Evolutionary conservation across 768 basidiomycete genomes (phyloP).

Genomic region (Royoungia palumana): DNA sequence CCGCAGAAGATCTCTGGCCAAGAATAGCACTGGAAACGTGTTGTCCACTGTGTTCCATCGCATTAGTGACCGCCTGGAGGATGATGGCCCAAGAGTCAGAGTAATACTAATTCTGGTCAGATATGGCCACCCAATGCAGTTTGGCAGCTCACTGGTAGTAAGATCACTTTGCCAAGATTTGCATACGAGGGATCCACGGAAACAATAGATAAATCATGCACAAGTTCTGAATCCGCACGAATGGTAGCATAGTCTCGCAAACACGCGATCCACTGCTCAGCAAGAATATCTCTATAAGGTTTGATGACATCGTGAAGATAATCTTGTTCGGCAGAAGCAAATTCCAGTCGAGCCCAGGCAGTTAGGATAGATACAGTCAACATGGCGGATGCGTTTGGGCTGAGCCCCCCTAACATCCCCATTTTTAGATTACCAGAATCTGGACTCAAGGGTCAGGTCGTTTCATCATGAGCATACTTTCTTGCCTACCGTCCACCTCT

Average conservation of each 20-base stretch:
- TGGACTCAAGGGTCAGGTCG: slow-evolving; percentile 31
- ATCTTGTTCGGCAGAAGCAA: slow-evolving; percentile 65
- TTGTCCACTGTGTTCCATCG: slow-evolving; percentile 69
- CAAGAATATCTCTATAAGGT: slow-evolving; percentile 72
- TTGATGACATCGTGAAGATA: slow-evolving; percentile 82
- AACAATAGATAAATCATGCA: slow-evolving; percentile 70
- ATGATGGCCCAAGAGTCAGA: slow-evolving; percentile 76
- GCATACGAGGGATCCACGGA: slow-evolving; percentile 81
- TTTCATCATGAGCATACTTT: neutral
- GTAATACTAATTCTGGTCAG: slow-evolving; percentile 65
- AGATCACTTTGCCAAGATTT: slow-evolving; percentile 84
- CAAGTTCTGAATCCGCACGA: slow-evolving; percentile 82
- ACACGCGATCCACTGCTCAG: slow-evolving; percentile 82
- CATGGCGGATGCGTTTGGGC: slow-evolving; percentile 95
- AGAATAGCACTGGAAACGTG: slow-evolving; percentile 79
- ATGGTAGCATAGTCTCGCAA: slow-evolving; percentile 92
- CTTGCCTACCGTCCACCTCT: slow-evolving; percentile 73
- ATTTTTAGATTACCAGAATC: slow-evolving; percentile 81
- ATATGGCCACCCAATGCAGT: neutral
- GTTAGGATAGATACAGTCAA: slow-evolving; percentile 87
- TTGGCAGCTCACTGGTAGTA: slow-evolving; percentile 70
- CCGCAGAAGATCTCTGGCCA: slow-evolving; percentile 41
- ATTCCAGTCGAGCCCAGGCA: slow-evolving; percentile 92
- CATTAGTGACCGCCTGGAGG: slow-evolving; percentile 78
- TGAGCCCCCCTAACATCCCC: slow-evolving; percentile 82